Evolutionary conservation across 345 rosid species (phyloP).

Genomic region (Gossypium mustelinum): DNA sequence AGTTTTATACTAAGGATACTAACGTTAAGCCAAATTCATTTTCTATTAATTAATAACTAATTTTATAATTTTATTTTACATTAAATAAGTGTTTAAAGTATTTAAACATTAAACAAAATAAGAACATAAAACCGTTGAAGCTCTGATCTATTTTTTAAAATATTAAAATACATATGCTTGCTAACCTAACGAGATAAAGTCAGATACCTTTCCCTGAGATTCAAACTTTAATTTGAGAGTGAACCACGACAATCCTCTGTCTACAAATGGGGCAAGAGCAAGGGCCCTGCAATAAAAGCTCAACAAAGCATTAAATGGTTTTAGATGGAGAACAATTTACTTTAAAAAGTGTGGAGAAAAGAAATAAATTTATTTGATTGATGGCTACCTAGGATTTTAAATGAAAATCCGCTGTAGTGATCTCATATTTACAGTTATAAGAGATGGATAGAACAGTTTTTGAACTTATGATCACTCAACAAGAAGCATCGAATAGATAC

Average conservation of each 20-base stretch:
- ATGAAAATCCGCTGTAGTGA: not conserved
- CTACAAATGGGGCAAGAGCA: slow-evolving; percentile 87
- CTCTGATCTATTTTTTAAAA: not conserved
- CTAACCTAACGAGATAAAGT: not conserved
- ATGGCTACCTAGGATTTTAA: not conserved
- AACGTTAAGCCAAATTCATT: too few relatives aligned
- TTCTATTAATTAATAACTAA: too few relatives aligned
- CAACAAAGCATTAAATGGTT: not conserved
- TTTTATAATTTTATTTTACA: too few relatives aligned
- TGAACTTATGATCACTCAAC: not conserved
- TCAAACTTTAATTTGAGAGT: slow-evolving; percentile 59
- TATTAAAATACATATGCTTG: not conserved
- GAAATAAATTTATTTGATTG: not conserved
- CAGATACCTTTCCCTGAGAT: slow-evolving; percentile 66
- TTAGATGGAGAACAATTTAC: not conserved
- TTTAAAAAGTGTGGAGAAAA: not conserved
- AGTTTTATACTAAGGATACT: too few relatives aligned
- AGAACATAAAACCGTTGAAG: not conserved
- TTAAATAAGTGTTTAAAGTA: too few relatives aligned
- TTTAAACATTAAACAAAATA: too few relatives aligned
- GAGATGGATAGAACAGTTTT: not conserved
- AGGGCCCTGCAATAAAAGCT: slow-evolving; percentile 58
- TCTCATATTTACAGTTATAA: not conserved
- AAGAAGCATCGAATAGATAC: not conserved
- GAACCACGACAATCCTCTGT: slow-evolving; percentile 80